These are phyloP conservation scores for Friedmanniomyces simplex DNA, from an alignment of 495 filamentous ascomycete genomes.

Conservation along the genomic window DNA sequence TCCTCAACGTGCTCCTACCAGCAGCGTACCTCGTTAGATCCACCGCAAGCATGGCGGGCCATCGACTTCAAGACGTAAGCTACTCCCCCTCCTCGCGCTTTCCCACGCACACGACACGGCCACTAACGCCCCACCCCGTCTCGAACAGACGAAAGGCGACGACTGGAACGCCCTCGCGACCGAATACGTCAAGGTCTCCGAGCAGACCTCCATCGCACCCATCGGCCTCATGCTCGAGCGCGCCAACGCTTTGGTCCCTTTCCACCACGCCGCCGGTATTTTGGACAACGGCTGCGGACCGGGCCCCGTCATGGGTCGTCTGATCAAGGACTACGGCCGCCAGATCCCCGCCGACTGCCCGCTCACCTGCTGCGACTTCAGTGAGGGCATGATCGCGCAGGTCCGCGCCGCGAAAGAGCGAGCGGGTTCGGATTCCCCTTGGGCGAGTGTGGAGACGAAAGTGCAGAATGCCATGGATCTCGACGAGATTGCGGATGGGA, in stretches of 20 bases:
- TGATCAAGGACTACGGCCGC: slow-evolving; percentile 8
- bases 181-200: slow-evolving; percentile 1
- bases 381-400: slow-evolving; percentile 15
- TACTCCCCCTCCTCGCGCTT: too few relatives aligned
- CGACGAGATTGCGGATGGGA: background rate
- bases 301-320: slow-evolving; percentile 10
- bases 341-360: slow-evolving; percentile 1
- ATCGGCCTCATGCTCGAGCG: slow-evolving; percentile 11
- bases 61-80: too few relatives aligned
- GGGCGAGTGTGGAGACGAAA: slow-evolving; percentile 5
- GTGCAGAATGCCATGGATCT: slow-evolving; percentile 14
- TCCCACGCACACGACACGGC: background rate
- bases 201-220: background rate
- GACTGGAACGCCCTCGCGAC: slow-evolving; percentile 14
- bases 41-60: too few relatives aligned
- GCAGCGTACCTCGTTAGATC: too few relatives aligned
- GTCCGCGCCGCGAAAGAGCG: slow-evolving; percentile 10
- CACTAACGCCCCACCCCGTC: background rate
- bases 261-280: slow-evolving; percentile 8
- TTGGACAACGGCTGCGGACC: slow-evolving; percentile 21
- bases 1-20: too few relatives aligned
- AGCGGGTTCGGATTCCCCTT: slow-evolving; percentile 10
- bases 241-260: slow-evolving; percentile 11
- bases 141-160: slow-evolving; percentile 4
- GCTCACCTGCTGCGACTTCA: slow-evolving; percentile 20